A percentile compares a stretch with the other conserved stretches of the same genome.
These are phyloP conservation scores for Trichosporon coremiiforme DNA, from an alignment of 1,284 basidiomycete genomes.

Conservation along the genomic window DNA sequence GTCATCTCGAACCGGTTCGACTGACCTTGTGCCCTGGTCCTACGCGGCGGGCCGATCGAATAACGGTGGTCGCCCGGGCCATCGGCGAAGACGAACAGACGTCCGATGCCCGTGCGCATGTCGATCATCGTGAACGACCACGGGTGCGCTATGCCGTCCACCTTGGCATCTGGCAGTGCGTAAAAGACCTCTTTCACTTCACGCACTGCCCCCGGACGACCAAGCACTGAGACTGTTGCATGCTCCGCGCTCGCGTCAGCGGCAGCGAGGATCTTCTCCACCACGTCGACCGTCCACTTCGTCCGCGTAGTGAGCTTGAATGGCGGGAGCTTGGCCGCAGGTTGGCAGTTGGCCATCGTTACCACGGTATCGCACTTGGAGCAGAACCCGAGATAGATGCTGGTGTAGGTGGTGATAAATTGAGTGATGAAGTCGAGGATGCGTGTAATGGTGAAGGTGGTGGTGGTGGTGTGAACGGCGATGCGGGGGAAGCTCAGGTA, in stretches of 20 bases:
- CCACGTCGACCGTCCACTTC: conserved; percentile 1
- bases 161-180: neutral
- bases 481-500: neutral
- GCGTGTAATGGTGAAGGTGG: neutral
- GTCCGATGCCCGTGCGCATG: neutral
- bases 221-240: neutral
- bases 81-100: neutral
- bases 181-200: neutral
- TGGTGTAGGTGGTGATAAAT: neutral
- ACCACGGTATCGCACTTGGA: no score
- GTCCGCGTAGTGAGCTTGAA: neutral
- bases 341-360: neutral
- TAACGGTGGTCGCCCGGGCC: neutral
- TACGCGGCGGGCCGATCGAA: neutral
- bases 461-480: neutral
- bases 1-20: neutral
- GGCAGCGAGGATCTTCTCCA: neutral
- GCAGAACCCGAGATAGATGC: no score
- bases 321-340: no score
- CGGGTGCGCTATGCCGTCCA: neutral
- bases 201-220: neutral
- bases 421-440: neutral
- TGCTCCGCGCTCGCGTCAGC: neutral
- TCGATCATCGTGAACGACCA: neutral
- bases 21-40: neutral